Base-by-base conservation (phyloP, 257 asterid species). In the Jacaranda copaia region DNA sequence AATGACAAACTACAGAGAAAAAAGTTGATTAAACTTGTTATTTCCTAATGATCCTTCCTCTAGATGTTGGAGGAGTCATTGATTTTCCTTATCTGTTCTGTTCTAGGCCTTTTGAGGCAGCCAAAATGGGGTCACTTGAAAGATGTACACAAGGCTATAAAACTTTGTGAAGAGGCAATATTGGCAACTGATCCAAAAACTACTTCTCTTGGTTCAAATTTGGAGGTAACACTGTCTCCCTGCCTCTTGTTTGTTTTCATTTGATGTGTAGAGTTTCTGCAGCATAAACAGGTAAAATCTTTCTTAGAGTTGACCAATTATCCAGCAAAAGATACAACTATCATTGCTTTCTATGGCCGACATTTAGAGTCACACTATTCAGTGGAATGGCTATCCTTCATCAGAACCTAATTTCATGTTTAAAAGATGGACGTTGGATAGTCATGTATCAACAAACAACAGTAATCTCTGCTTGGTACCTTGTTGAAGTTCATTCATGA, bases 121-220 rank as follows among this genome's bases (percentile, higher is more conserved):
- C 98, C 98, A 39, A 93, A 92, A 69, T 93, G 97, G 97, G 93
- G 96, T 10, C 98, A 91, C 86, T 80, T 93, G 75, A 91, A 87
- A 88, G 94, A 91, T 80, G 76, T 93, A 40, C 98, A 93, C 76
- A 89, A 87, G 83, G 93, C 96, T 53, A 84, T 93, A 80, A 93
- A 91, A 77, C 96, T 91, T 66, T 93, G 98, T 79, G 97, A 93
- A 88, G 93, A 73, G 57, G 94, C 98, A 76, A 91, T 93, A 87
- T 81, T 93, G 62, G 90, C 84, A 77, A 85, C 92, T 62, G 95
- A 89, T 80, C 97, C 96, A 40, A 81, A 80, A 60, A 91, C 90
- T 39, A 70, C 90, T 63, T 91, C 92, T 74, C 92, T 87, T 36
- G 91, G 97, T 7, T 78, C 87, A 10, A 85, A 85, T 77, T 51